Percentiles rank a stretch among this genome's conserved stretches.
Conservation (phyloP, 2,329 filamentous ascomycete genomes). For the Pseudophaeomoniella oleicola region DNA sequence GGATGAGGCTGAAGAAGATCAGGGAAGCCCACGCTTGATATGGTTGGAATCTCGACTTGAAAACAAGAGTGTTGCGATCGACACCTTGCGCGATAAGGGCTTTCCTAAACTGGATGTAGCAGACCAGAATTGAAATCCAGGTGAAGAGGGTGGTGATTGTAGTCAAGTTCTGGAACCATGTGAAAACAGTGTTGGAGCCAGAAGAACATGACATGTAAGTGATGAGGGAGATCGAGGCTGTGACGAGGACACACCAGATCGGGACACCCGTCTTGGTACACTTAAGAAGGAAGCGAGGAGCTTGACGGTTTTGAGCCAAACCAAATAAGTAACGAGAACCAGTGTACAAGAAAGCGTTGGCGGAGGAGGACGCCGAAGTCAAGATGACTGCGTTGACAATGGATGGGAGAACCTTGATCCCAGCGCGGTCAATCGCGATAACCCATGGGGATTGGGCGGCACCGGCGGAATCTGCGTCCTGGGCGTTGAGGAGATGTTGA, state of each 20-base stretch:
- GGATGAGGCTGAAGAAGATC: conserved; percentile 42
- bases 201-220: conserved; percentile 28
- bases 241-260: conserved; percentile 24
- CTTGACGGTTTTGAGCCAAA: conserved; percentile 33
- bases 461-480: conserved; percentile 17
- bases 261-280: conserved; percentile 34
- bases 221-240: conserved; percentile 26
- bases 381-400: conserved; percentile 67
- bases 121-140: conserved; percentile 32
- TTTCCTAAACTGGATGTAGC: conserved; percentile 31
- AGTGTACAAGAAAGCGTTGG: conserved; percentile 49
- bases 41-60: conserved; percentile 31
- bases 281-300: conserved; percentile 35
- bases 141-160: conserved; percentile 33
- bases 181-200: conserved; percentile 24
- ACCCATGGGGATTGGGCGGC: conserved; percentile 37
- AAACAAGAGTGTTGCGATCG: conserved; percentile 19
- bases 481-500: conserved; percentile 45
- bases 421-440: conserved; percentile 44
- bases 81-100: conserved; percentile 26
- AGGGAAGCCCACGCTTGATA: conserved; percentile 49
- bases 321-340: conserved; percentile 37
- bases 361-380: conserved; percentile 55
- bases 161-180: conserved; percentile 32
- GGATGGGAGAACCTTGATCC: conserved; percentile 47